Evolutionary conservation across 176 grass and related monocot species (phyloP).

Genomic region (Triticum dicoccoides): DNA sequence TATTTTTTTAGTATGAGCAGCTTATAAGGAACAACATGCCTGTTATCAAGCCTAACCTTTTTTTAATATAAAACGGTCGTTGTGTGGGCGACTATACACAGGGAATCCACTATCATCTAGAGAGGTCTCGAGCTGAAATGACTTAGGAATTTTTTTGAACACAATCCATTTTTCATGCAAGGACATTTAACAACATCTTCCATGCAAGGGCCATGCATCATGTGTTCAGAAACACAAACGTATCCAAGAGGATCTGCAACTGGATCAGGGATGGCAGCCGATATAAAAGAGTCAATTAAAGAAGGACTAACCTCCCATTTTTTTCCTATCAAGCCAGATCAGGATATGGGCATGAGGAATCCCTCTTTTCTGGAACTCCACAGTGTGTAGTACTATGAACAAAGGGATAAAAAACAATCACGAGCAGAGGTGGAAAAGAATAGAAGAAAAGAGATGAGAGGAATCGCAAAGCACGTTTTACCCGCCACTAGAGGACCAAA

Average conservation of each 20-base stretch:
- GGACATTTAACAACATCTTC: neutral
- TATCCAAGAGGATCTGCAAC: neutral
- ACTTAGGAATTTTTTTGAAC: neutral
- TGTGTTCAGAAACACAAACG: neutral
- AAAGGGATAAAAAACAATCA: neutral
- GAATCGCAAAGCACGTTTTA: neutral
- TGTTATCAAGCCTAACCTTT: neutral
- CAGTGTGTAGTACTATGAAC: neutral
- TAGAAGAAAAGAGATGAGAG: neutral
- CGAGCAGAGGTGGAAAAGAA: neutral
- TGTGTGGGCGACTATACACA: neutral
- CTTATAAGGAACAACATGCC: neutral
- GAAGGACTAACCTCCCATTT: neutral
- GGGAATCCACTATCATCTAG: neutral
- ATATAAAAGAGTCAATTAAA: neutral
- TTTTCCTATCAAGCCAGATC: neutral
- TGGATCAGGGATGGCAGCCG: neutral
- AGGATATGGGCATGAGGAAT: neutral
- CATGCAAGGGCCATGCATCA: neutral
- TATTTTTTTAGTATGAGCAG: neutral
- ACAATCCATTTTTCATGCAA: neutral
- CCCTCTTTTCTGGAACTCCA: neutral
- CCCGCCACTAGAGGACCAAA: neutral
- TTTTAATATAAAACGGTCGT: neutral
- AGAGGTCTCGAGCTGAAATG: neutral